Conservation (phyloP, 495 filamentous ascomycete genomes). For the Aspergillus baeticus region DNA sequence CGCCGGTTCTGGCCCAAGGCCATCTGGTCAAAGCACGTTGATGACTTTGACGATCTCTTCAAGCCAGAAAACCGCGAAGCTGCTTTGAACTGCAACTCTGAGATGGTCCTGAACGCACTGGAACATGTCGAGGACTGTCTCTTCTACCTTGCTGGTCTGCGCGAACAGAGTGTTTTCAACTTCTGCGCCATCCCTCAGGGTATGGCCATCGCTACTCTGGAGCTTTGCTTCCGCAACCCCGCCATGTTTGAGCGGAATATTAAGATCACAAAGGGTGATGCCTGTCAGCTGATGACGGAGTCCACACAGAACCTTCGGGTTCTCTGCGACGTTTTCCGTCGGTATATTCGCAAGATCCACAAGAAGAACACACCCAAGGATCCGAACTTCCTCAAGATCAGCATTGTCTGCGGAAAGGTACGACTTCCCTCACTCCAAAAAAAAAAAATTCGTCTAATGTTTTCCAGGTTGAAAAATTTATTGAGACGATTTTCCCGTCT, state of each 20-base stretch:
- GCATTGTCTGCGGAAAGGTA: slow-evolving; percentile 85
- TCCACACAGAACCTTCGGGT: slow-evolving; percentile 84
- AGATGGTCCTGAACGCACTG: slow-evolving; percentile 90
- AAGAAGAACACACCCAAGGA: slow-evolving; percentile 94
- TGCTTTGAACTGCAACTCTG: slow-evolving; percentile 85
- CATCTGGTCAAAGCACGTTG: slow-evolving; percentile 93
- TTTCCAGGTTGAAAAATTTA: slow-evolving; percentile 89
- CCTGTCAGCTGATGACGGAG: slow-evolving; percentile 86
- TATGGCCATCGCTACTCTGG: slow-evolving; percentile 94
- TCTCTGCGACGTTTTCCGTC: slow-evolving; percentile 76
- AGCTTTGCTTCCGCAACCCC: slow-evolving; percentile 90
- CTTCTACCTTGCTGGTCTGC: slow-evolving; percentile 94
- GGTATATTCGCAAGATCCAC: slow-evolving; percentile 76
- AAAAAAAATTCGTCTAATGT: slow-evolving; percentile 19
- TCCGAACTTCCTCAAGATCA: slow-evolving; percentile 91
- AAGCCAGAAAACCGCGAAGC: slow-evolving; percentile 73
- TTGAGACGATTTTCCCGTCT: slow-evolving; percentile 88
- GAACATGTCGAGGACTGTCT: slow-evolving; percentile 88
- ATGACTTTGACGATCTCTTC: slow-evolving; percentile 86
- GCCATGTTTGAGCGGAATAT: slow-evolving; percentile 82
- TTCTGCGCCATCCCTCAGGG: slow-evolving; percentile 97
- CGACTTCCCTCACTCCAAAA: not conserved
- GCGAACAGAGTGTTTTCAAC: slow-evolving; percentile 99
- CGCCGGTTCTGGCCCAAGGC: slow-evolving; percentile 92
- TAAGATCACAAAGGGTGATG: slow-evolving; percentile 95